phyloP scores from a whole-genome alignment of 208 protist species.

The Naegleria fowleri region DNA sequence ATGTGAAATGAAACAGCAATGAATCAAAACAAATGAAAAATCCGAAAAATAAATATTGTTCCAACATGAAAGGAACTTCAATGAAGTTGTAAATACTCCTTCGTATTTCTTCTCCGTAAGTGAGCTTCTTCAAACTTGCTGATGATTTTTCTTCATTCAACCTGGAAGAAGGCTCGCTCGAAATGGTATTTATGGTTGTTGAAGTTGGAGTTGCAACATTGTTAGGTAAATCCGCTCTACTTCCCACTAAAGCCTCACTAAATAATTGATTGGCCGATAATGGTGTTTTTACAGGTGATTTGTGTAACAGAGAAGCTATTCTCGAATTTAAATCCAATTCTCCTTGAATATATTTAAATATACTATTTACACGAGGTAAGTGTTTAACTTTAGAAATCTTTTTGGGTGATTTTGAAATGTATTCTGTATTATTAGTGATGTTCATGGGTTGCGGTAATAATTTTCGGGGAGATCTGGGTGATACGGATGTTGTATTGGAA shows the following conservation, averaged over 20 bases:
- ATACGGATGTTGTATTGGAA: no score
- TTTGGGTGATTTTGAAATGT: not conserved
- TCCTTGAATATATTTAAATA: not conserved
- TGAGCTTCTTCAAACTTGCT: no score
- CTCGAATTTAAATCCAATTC: not conserved
- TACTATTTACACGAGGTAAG: not conserved
- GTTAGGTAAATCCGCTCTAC: not conserved
- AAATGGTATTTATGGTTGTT: not conserved
- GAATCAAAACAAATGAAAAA: conserved; percentile 52
- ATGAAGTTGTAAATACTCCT: not conserved
- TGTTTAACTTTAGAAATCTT: not conserved
- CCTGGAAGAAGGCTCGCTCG: no score
- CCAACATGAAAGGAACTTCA: not conserved
- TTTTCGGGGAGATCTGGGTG: not conserved
- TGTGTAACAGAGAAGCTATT: no score
- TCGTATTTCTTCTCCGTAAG: not conserved
- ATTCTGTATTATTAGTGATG: not conserved
- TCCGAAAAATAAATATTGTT: conserved; percentile 42
- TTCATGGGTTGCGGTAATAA: not conserved
- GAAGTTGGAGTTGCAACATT: not conserved
- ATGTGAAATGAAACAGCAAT: conserved; percentile 54
- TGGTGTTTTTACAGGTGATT: not conserved
- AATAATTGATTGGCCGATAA: not conserved
- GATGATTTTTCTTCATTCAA: not conserved
- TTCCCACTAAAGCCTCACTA: not conserved